Base-by-base conservation (phyloP, 257 asterid genomes). In the Pogostemon cablin region DNA sequence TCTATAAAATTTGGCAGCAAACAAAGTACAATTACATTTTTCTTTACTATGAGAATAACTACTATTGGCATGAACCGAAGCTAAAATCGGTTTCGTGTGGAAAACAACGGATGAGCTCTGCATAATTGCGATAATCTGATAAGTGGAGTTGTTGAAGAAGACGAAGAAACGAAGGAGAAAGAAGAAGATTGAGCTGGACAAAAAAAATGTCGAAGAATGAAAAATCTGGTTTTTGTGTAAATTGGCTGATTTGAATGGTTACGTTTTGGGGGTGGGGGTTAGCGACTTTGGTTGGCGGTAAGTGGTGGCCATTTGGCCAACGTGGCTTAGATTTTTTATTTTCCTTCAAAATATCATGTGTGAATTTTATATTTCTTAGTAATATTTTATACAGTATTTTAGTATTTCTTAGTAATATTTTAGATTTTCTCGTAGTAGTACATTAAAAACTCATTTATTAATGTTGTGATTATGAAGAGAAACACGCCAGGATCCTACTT, bases 301-400 rank as follows among this genome's bases (percentile, higher is more conserved):
- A 78, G 90, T 82, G 93, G 93, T 79, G 80, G 75, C 82, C 63
- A 81, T 83, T 88, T 66, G 75, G 82, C 92, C 92, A 88, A 66
- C 69, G 71, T 80, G 87, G 73, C 83, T 83, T 49, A 68, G 85
- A 81, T 79, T 75, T 88, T 82, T 20, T 9, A 37, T 60, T 48
- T 41, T 20, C 46, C 37, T 44, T 55, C 53, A 25, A 68, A 66
- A 50, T 61, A 54, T 54, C 60, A 20, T 11, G 5, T 11, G 11
- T 4, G 6, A 12, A 8, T 1, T 48, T 5, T 48, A 48, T 2
- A 7, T 48, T 43, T 41, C 1, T 25, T 25, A 25, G 32, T 25
- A 25, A 25, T 25, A 25, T 25, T 25, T 25, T 25, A 25, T 25
- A 25, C 15, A 15, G 15, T 15, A 15, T 15, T 15, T 15, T 15